Evolutionary conservation across 148 eudicot species (phyloP).

Genomic region (Cornus florida): DNA sequence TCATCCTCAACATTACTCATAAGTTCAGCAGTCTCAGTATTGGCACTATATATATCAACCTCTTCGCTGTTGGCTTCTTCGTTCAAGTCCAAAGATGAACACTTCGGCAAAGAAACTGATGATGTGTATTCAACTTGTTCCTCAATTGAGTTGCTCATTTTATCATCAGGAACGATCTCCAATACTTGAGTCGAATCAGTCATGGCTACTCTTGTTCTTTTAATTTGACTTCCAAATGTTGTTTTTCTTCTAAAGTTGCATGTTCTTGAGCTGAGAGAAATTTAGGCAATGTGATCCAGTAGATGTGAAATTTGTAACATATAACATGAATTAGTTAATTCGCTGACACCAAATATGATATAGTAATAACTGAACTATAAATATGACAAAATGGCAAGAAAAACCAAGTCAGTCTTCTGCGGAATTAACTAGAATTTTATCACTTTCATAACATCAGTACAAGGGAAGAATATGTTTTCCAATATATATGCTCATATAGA

Average conservation of each 20-base stretch:
- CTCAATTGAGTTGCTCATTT: slow-evolving; percentile 9
- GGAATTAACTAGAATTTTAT: no score
- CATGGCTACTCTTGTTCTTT: slow-evolving; percentile 8
- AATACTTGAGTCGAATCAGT: not conserved
- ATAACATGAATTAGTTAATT: not conserved
- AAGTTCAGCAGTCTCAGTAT: not conserved
- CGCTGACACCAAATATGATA: no score
- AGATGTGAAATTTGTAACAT: not conserved
- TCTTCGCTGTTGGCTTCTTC: slow-evolving; percentile 32
- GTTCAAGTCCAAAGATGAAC: slow-evolving; percentile 38
- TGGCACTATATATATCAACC: not conserved
- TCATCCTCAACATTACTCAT: slow-evolving; percentile 2
- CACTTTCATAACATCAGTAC: no score
- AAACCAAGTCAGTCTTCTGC: no score
- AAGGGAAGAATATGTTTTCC: no score
- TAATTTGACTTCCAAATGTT: not conserved
- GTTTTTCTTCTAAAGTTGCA: not conserved
- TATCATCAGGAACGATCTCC: not conserved
- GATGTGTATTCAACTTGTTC: slow-evolving; percentile 18
- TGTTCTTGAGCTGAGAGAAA: not conserved
- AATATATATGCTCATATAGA: no score
- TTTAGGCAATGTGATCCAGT: not conserved
- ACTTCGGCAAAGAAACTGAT: slow-evolving; percentile 23
- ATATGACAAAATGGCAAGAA: no score
- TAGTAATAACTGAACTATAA: no score